Evolutionary conservation across 2,329 filamentous ascomycete species (phyloP), one percentile per base, ranked within the genome.

Genomic region (Penicillium janthinellum): DNA sequence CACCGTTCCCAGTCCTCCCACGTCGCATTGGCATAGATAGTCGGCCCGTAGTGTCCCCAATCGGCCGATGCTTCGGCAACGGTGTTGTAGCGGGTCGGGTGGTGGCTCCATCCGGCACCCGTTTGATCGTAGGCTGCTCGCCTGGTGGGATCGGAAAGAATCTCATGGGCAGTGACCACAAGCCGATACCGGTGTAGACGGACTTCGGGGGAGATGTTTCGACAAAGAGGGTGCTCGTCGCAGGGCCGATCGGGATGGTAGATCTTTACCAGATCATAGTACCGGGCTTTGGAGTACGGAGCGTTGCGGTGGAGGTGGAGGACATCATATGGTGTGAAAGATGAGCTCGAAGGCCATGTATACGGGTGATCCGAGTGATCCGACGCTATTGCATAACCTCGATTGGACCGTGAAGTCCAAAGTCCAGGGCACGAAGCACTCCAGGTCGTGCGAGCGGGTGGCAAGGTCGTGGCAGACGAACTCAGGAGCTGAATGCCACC

Each of bases 1-100:
- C 90, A 96, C 47, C 83, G 83, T 78, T 96, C 91, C 93, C 93
- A 97, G 74, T 99, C 95, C 74, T 99, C 95, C 95, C 95, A 99
- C 0, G 95, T 98, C 0, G 92, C 95, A 74, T 98, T 98, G 67
- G 80, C 75, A 70, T 81, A 84, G 51, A 88, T 85, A 3, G 59
- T 63, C 73, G 72, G 81, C 58, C 70, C 79, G 68, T 70, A 67
- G 1, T 67, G 56, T 3, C 63, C 57, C 94, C 94, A 98, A 0
- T 92, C 97, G 1, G 92, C 93, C 73, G 97, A 98, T 68, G 80
- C 74, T 68, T 80, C 84, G 48, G 87, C 84, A 41, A 47, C 47
- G 74, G 71, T 81, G 63, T 67, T 78, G 70, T 71, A 67, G 15
- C 65, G 59, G 38, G 62, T 60, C 3, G 79, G 73, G 37, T 78